Conservation (phyloP, 2,329 filamentous ascomycete species). For the Aspergillus sclerotialis region DNA sequence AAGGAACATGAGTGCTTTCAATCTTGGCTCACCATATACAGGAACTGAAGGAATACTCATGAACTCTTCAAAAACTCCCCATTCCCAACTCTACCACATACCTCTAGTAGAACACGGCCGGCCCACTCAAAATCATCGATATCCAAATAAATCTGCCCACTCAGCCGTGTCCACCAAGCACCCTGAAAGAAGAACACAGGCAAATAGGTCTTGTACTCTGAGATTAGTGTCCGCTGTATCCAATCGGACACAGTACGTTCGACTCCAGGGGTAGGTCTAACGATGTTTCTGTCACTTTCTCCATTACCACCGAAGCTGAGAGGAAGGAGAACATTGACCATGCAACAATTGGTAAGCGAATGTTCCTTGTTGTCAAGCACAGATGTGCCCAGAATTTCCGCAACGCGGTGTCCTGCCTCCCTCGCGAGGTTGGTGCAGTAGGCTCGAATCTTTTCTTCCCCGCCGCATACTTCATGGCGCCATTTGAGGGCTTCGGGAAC, state of each 20-base stretch:
- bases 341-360: conserved; percentile 42
- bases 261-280: conserved; percentile 1
- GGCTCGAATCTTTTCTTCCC: conserved; percentile 57
- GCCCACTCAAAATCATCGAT: conserved; percentile 55
- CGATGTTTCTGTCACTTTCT: conserved; percentile 1
- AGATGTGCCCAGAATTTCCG: conserved; percentile 56
- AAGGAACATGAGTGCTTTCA: too few relatives aligned
- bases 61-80: too few relatives aligned
- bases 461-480: conserved; percentile 56
- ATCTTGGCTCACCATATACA: too few relatives aligned
- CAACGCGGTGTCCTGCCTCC: conserved; percentile 52
- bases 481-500: too few relatives aligned
- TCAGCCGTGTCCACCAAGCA: conserved; percentile 61
- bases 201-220: conserved; percentile 61
- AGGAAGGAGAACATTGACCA: conserved; percentile 66
- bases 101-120: neutral
- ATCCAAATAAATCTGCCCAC: conserved; percentile 72
- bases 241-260: conserved; percentile 45
- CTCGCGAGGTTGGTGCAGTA: conserved; percentile 58
- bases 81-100: neutral
- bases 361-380: conserved; percentile 48
- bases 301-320: conserved; percentile 32
- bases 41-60: too few relatives aligned
- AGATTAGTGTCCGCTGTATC: conserved; percentile 46
- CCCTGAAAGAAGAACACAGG: conserved; percentile 53